Evolutionary conservation across 768 basidiomycete species (phyloP).

Genomic region (Hericium coralloides): DNA sequence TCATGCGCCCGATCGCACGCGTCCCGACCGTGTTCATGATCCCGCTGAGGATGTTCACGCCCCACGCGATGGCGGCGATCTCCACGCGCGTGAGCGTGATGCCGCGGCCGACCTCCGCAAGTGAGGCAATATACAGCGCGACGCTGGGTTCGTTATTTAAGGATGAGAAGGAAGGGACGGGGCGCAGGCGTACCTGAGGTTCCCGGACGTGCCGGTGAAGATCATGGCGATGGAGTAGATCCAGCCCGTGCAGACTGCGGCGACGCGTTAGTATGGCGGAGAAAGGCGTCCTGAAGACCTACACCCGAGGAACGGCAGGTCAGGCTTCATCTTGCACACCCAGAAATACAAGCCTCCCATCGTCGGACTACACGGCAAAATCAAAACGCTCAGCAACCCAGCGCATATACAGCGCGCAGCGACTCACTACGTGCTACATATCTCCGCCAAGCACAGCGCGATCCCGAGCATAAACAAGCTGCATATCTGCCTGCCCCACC

Average conservation of each 20-base stretch:
- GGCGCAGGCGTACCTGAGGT: constrained; percentile 31
- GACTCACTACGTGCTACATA: constrained; percentile 48
- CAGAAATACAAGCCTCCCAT: constrained; percentile 56
- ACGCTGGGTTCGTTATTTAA: constrained; percentile 22
- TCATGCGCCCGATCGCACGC: constrained; percentile 47
- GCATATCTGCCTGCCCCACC: constrained; percentile 31
- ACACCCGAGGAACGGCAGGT: constrained; percentile 45
- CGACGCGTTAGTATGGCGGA: too few species aligned
- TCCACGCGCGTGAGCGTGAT: constrained; percentile 38
- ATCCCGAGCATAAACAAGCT: constrained; percentile 52
- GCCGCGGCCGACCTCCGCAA: constrained; percentile 39
- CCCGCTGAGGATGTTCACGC: constrained; percentile 44
- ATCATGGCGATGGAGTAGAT: constrained; percentile 53
- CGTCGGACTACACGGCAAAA: constrained; percentile 34
- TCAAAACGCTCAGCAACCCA: too few species aligned
- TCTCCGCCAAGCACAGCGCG: constrained; percentile 46
- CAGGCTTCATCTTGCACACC: constrained; percentile 54
- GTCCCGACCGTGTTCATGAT: constrained; percentile 46
- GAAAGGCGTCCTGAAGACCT: constrained; percentile 13
- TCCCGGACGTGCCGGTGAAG: constrained; percentile 51
- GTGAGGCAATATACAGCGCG: constrained; percentile 46
- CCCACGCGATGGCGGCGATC: constrained; percentile 47
- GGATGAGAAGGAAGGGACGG: not conserved
- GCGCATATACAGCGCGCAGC: not conserved
- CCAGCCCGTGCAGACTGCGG: constrained; percentile 36